phyloP scores from a whole-genome alignment of 2,329 filamentous ascomycete genomes.

The Scolecobasidium constrictum region DNA sequence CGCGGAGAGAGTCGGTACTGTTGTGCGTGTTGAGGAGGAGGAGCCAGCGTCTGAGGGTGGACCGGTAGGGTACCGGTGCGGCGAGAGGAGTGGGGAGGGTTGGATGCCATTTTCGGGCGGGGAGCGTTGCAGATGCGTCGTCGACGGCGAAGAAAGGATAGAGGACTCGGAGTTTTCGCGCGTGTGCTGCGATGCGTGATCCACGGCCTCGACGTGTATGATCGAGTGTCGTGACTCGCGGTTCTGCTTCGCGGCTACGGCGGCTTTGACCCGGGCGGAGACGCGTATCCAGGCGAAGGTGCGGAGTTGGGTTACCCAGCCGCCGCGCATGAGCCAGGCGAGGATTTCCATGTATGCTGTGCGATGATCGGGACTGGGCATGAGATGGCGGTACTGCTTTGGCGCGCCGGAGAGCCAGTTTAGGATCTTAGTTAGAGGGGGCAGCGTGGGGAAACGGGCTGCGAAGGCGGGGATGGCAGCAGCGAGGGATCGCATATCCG shows the following conservation, averaged over 20 bases:
- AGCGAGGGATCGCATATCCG: slow-evolving; percentile 61
- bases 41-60: slow-evolving; percentile 18
- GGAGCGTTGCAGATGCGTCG: too few relatives aligned
- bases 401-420: slow-evolving; percentile 70
- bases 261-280: slow-evolving; percentile 69
- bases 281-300: slow-evolving; percentile 86
- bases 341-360: slow-evolving; percentile 82
- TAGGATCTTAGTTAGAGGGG: slow-evolving; percentile 78
- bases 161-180: too few relatives aligned
- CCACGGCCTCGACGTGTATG: too few relatives aligned
- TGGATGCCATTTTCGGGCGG: too few relatives aligned
- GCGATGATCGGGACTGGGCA: slow-evolving; percentile 79
- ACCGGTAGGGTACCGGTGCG: not conserved
- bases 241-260: slow-evolving; percentile 63
- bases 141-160: too few relatives aligned
- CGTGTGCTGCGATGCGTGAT: too few relatives aligned
- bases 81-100: slow-evolving; percentile 11
- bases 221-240: slow-evolving; percentile 15
- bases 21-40: slow-evolving; percentile 23
- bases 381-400: slow-evolving; percentile 70
- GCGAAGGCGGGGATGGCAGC: slow-evolving; percentile 63
- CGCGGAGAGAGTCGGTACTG: slow-evolving; percentile 17
- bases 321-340: slow-evolving; percentile 83
- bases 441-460: slow-evolving; percentile 69
- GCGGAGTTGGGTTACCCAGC: slow-evolving; percentile 87